These are phyloP conservation scores for Aspergillus kassunensis DNA, from an alignment of 495 filamentous ascomycete genomes.

Conservation along the genomic window DNA sequence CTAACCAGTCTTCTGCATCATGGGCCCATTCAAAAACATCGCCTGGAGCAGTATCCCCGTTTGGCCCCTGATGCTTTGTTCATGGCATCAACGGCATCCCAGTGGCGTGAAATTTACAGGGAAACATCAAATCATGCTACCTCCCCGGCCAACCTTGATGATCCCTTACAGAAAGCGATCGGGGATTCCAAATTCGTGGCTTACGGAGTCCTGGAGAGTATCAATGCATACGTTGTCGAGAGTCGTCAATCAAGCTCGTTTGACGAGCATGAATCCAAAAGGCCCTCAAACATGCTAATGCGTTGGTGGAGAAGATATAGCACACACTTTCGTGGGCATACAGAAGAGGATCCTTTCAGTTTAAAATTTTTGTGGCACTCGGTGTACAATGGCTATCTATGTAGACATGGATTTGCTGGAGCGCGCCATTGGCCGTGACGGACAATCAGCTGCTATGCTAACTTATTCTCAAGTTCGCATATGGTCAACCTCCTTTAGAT, in stretches of 20 bases:
- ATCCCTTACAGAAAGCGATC: constrained; percentile 10
- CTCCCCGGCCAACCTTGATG: neutral
- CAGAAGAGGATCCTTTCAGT: constrained; percentile 20
- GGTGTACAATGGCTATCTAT: constrained; percentile 29
- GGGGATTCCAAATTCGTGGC: constrained; percentile 18
- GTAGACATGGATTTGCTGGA: constrained; percentile 31
- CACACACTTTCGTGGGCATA: constrained; percentile 1
- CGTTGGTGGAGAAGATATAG: constrained; percentile 22
- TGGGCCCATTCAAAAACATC: constrained; percentile 29
- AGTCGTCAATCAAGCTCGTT: constrained; percentile 15
- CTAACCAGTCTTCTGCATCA: constrained; percentile 33
- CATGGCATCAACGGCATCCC: constrained; percentile 26
- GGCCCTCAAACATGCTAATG: constrained; percentile 17
- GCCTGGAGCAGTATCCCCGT: constrained; percentile 15
- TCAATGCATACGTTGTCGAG: constrained; percentile 19
- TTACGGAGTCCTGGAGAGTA: constrained; percentile 23
- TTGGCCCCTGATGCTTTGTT: constrained; percentile 26
- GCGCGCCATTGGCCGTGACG: constrained; percentile 26
- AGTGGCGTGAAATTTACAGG: constrained; percentile 23
- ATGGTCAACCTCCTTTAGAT: constrained; percentile 18
- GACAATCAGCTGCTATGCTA: neutral
- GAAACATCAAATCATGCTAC: constrained; percentile 1
- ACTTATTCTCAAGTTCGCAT: neutral
- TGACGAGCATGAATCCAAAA: constrained; percentile 6
- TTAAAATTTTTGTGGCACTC: constrained; percentile 37